Evolutionary conservation across 2,329 filamentous ascomycete species (phyloP), one percentile per base, ranked within the genome.

Genomic region (Monilinia vaccinii-corymbosi): DNA sequence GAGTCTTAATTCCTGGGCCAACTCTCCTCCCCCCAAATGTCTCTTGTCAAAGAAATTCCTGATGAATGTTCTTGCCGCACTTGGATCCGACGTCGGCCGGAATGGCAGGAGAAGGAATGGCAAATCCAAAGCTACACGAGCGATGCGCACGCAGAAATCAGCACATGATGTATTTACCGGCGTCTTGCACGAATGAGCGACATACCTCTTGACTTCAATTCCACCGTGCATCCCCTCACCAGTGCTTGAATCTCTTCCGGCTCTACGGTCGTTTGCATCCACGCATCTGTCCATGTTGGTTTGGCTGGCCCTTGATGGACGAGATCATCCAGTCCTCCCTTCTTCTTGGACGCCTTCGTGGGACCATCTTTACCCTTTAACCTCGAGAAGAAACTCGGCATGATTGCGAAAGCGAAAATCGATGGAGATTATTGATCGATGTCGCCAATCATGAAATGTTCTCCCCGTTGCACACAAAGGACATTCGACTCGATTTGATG

Each of bases 101-200:
- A 97, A 99, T 14, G 94, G 94, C 4, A 99, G 82, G 10, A 99
- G 85, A 32, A 97, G 82, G 74, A 99, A 97, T 1, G 94, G 94
- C 62, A 88, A 86, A 72, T 97, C 87, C 69, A 97, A 86, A 66
- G 87, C 91, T 96, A 73, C 66, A 34, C 55, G n/a, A 11, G 4
- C 34, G 48, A 53, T 7, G 6, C 25, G 6, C 25, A 28, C 25
- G 6, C 25, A 28, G 25, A n/a, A n/a, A n/a, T n/a, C n/a, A n/a
- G n/a, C n/a, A n/a, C n/a, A n/a, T n/a, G n/a, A n/a, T n/a, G n/a
- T n/a, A n/a, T n/a, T n/a, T n/a, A 6, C 25, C 3, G 65, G 63
- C 23, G 57, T 53, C 38, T 34, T 68, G 66, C 66, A 68, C 65
- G 63, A 65, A 50, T 44, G n/a, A 49, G 83, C 68, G 84, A 96